A percentile compares a stretch with the other conserved stretches of the same genome.
Evolutionary conservation across 768 basidiomycete species (phyloP).

Genomic region (Rickenella mellea): DNA sequence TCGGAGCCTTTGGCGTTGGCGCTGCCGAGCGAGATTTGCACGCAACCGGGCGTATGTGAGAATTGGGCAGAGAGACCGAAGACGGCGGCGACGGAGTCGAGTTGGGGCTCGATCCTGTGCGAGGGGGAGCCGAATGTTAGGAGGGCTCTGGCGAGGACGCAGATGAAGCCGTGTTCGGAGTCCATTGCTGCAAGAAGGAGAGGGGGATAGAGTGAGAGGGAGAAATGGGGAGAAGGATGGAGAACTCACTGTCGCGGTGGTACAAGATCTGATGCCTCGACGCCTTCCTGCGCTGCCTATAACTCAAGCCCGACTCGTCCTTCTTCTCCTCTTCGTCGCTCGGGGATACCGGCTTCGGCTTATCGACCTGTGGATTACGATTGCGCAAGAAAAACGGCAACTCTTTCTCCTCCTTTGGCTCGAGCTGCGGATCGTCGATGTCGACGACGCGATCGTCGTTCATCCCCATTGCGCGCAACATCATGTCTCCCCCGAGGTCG

Average conservation of each 20-base stretch:
- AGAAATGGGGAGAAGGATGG: not conserved
- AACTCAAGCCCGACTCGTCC: not conserved
- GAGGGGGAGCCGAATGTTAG: conserved; percentile 90
- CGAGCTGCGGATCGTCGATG: not conserved
- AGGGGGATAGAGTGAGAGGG: conserved; percentile 13
- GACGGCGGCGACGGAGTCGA: conserved; percentile 60
- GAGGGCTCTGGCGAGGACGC: conserved; percentile 80
- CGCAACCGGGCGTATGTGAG: conserved; percentile 19
- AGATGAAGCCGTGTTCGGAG: conserved; percentile 49
- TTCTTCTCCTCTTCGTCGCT: too few relatives aligned
- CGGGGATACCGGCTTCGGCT: too few relatives aligned
- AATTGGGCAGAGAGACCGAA: conserved; percentile 37
- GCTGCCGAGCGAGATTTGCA: conserved; percentile 29
- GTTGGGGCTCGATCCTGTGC: conserved; percentile 85
- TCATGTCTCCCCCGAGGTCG: too few relatives aligned
- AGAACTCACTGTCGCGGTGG: not conserved
- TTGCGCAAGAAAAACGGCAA: not conserved
- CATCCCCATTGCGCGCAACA: not conserved
- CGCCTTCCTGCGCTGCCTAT: not conserved
- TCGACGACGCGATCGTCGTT: not conserved
- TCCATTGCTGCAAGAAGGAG: conserved; percentile 19
- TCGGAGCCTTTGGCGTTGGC: conserved; percentile 32
- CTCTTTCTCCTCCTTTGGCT: not conserved
- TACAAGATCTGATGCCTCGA: conserved; percentile 19
- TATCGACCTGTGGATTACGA: not conserved